Evolutionary conservation across 179 eudicot genomes (phyloP), one percentile per base, ranked within the genome.

Genomic region (Gypsophila paniculata): DNA sequence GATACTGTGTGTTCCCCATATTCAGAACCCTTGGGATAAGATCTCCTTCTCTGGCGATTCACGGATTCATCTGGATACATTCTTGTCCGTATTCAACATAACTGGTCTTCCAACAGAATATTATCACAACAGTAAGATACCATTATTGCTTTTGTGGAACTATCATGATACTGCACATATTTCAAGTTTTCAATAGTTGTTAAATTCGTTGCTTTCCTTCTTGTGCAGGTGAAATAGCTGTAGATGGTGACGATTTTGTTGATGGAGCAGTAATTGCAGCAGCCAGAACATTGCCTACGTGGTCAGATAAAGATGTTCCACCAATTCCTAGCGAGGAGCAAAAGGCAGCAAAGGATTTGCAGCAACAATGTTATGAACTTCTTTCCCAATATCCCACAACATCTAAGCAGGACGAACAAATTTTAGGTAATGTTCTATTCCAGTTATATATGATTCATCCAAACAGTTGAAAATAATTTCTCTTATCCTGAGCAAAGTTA

Each of bases 201-300:
- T 71, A 7, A 61, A 55, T 48, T 7, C 21, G 17, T 14, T 72
- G 15, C 21, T 72, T 71, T 61, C 17, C 34, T 21, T 44, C 52
- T 53, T 29, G 68, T 68, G 66, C 87, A 86, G 96, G 87, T 78
- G 80, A 78, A 63, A 75, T 84, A 77, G 75, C 86, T 42, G 76
- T 74, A 52, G 90, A 76, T 60, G 86, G 79, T 44, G 90, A 82
- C 46, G 67, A 71, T 75, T 92, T 88, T 81, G 96, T 92, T 44
- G 96, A 95, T 78, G 99, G 99, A 79, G 97, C 98, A 52, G 95
- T 95, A 49, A 74, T 95, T 65, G 99, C 99, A 68, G 97, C 98
- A 34, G 96, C 96, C 49, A 82, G 98, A 79, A 86, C 98, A 68
- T 74, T 95, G 82, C 99, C 98, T 49, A 92, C 91, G 61, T 95